Evolutionary conservation across 148 eudicot species (phyloP), one percentile per base, ranked within the genome.

Genomic region (Limonium bicolor): DNA sequence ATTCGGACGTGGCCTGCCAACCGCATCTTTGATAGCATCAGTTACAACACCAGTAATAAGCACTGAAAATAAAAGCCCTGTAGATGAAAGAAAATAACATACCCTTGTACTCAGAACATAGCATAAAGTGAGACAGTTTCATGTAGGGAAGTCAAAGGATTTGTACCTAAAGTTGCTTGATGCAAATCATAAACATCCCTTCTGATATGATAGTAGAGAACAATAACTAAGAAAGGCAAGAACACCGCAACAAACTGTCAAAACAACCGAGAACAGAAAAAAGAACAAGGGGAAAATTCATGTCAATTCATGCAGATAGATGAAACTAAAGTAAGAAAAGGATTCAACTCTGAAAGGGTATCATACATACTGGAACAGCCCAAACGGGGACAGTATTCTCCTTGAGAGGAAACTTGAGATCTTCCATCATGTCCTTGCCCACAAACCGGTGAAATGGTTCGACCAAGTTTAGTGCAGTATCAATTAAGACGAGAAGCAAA

Each of bases 391-490:
- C 56, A 2, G 92, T 71, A 48, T 74, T 77, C 5, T 51, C 61
- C 44, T 77, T 55, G 61, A 80, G 25, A 1, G 92, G 86, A 27
- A 71, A 80, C 52, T 55, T 71, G 6, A 85, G 73, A 54, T 77
- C 80, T n/a, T 56, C 57, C 82, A 85, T 85, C 82, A 85, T 77
- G 26, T 65, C 76, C 60, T 60, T 55, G 14, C 94, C 85, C 23
- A 84, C 79, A 59, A 68, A 84, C 20, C 88, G 79, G 33, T 80
- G 50, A 63, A 77, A 85, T 13, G 90, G 95, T 13, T 65, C 43
- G 27, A 74, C 72, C 5, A 62, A 18, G 53, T 71, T 54, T 37
- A 85, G 36, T 32, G 46, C 10, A 22, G 60, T 17, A 9, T 55
- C 82, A 37, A 77, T 54, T 20, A 23, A 68, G 39, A 56, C 63